Conservation (phyloP, 164 flowering plant genomes). For the Chimonanthus salicifolius region DNA sequence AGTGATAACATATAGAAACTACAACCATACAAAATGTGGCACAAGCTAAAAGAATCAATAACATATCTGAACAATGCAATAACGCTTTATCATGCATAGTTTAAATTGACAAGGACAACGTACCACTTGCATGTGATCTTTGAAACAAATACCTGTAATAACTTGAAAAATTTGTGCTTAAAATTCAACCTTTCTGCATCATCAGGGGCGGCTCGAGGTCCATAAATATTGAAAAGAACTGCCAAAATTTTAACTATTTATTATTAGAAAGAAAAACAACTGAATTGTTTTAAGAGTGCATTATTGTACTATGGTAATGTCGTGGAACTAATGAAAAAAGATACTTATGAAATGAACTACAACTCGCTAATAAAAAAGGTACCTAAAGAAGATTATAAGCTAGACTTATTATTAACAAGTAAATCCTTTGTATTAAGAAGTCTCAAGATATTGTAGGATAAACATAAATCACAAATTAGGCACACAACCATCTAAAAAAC, state of each 20-base stretch:
- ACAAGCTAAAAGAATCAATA: background rate
- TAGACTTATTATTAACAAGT: background rate
- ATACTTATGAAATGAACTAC: too few relatives aligned
- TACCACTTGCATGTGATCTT: background rate
- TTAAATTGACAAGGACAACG: background rate
- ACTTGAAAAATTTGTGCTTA: conserved; percentile 59
- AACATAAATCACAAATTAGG: too few relatives aligned
- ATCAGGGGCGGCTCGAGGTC: conserved; percentile 80
- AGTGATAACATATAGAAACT: background rate
- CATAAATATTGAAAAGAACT: conserved; percentile 95
- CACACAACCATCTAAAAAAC: too few relatives aligned
- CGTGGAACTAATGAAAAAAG: too few relatives aligned
- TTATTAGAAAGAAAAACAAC: background rate
- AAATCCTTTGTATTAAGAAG: too few relatives aligned
- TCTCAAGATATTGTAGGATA: too few relatives aligned
- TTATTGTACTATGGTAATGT: too few relatives aligned
- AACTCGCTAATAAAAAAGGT: too few relatives aligned
- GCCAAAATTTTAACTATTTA: conserved; percentile 14
- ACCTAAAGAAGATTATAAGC: too few relatives aligned
- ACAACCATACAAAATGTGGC: background rate
- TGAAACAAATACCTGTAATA: conserved; percentile 57
- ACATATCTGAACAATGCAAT: background rate
- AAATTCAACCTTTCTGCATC: conserved; percentile 71
- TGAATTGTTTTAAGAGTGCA: too few relatives aligned
- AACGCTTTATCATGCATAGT: background rate